Percentiles rank a stretch among this genome's conserved stretches.
Conservation (phyloP, 1,284 basidiomycete species). For the Fomes fomentarius region DNA sequence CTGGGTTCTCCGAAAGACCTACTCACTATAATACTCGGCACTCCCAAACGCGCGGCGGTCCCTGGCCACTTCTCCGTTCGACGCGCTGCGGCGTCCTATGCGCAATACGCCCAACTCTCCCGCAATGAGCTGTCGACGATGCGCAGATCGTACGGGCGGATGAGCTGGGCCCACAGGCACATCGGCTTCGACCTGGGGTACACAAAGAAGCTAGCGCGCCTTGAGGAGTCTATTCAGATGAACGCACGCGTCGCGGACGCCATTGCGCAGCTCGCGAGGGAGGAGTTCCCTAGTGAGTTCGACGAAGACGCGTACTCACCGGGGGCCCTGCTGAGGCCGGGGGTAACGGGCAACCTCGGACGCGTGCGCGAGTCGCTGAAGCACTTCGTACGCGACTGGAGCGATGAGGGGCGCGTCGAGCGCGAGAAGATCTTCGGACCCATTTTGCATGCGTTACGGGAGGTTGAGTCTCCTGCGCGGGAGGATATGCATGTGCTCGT, state of each 20-base stretch:
- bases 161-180: slow-evolving; percentile 39
- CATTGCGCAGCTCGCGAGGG: slow-evolving; percentile 47
- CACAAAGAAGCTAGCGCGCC: slow-evolving; percentile 48
- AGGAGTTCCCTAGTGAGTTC: slow-evolving; percentile 21
- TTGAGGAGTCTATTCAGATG: slow-evolving; percentile 45
- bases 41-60: background rate
- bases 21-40: slow-evolving; percentile 25
- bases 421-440: slow-evolving; percentile 56
- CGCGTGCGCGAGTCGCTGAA: slow-evolving; percentile 60
- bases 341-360: slow-evolving; percentile 43
- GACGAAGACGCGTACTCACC: no score
- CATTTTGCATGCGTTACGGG: slow-evolving; percentile 50
- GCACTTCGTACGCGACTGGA: slow-evolving; percentile 73
- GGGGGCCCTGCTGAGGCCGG: slow-evolving; percentile 15
- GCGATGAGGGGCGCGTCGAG: slow-evolving; percentile 53
- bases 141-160: slow-evolving; percentile 29
- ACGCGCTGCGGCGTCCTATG: slow-evolving; percentile 31
- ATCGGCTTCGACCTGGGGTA: slow-evolving; percentile 58
- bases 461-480: slow-evolving; percentile 32
- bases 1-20: slow-evolving; percentile 22
- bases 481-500: slow-evolving; percentile 50
- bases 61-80: slow-evolving; percentile 31
- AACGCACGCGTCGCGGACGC: slow-evolving; percentile 52
- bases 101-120: slow-evolving; percentile 29
- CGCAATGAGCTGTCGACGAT: slow-evolving; percentile 27